Percentiles rank a stretch among this genome's conserved stretches.
These are phyloP conservation scores for Trichoderma brevicompactum DNA, from an alignment of 2,329 filamentous ascomycete species.

Conservation along the genomic window DNA sequence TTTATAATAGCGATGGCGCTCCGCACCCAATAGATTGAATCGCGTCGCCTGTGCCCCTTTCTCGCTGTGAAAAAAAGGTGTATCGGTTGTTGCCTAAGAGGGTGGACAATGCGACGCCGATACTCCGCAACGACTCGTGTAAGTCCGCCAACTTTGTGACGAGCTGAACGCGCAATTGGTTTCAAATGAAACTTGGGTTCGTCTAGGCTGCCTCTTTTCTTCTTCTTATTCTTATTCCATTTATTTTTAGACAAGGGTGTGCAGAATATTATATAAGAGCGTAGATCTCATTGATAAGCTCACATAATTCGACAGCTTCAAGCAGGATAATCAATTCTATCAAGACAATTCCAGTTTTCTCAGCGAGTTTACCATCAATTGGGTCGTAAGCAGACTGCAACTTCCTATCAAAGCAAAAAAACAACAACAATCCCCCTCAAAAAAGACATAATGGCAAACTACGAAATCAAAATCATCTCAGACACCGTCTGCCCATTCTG, in stretches of 20 bases:
- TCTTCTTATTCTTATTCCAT: too few relatives aligned
- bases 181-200: neutral
- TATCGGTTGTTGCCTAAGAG: neutral
- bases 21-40: neutral
- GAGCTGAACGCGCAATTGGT: conserved; percentile 8
- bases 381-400: neutral
- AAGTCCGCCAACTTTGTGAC: conserved; percentile 26
- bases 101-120: neutral
- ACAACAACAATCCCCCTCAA: neutral
- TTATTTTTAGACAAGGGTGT: neutral
- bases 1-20: neutral
- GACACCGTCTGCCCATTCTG: conserved; percentile 82
- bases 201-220: neutral
- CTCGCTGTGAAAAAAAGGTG: neutral
- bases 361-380: neutral
- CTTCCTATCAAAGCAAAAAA: neutral
- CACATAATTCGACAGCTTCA: neutral
- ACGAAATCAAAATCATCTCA: conserved; percentile 77
- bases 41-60: neutral
- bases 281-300: neutral
- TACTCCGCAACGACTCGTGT: conserved; percentile 15
- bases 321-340: neutral
- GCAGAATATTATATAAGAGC: neutral
- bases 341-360: neutral
- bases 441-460: conserved; percentile 64